Conservation (phyloP, 129 eudicot genomes). For the Lonicera japonica region DNA sequence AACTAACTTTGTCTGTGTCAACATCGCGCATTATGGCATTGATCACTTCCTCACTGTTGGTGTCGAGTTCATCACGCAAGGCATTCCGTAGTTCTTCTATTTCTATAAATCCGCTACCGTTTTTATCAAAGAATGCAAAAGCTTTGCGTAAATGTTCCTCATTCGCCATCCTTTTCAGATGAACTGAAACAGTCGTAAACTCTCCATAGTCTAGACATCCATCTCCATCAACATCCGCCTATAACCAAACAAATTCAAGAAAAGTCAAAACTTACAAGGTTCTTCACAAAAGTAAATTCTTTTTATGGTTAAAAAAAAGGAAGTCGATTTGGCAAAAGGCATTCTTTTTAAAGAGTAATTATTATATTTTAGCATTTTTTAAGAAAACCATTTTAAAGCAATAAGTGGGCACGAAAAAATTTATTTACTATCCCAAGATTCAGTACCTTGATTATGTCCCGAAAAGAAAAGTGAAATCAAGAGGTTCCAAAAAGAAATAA, state of each 20-base stretch:
- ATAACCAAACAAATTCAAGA: conserved; percentile 9
- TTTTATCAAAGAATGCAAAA: conserved; percentile 60
- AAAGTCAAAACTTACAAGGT: neutral
- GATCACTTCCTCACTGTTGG: conserved; percentile 54
- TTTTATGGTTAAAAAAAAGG: neutral
- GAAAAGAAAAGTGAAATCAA: too few species aligned
- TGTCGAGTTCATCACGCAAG: conserved; percentile 57
- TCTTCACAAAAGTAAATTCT: neutral
- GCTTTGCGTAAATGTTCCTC: conserved; percentile 85
- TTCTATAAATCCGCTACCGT: conserved; percentile 66
- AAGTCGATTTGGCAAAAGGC: neutral
- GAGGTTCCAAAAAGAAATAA: too few species aligned
- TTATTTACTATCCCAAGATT: too few species aligned
- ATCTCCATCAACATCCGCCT: conserved; percentile 79
- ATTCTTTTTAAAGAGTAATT: too few species aligned
- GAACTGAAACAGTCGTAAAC: conserved; percentile 67
- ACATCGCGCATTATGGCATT: conserved; percentile 70
- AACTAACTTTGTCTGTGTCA: conserved; percentile 76
- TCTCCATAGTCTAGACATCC: conserved; percentile 59
- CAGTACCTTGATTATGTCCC: too few species aligned
- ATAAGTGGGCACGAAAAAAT: too few species aligned
- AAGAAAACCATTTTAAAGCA: too few species aligned
- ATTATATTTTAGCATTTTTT: too few species aligned
- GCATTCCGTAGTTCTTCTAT: conserved; percentile 62
- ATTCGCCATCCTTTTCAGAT: conserved; percentile 67